Evolutionary conservation across 805 yeast genomes (phyloP).

Genomic region (Suhomyces canberraensis): DNA sequence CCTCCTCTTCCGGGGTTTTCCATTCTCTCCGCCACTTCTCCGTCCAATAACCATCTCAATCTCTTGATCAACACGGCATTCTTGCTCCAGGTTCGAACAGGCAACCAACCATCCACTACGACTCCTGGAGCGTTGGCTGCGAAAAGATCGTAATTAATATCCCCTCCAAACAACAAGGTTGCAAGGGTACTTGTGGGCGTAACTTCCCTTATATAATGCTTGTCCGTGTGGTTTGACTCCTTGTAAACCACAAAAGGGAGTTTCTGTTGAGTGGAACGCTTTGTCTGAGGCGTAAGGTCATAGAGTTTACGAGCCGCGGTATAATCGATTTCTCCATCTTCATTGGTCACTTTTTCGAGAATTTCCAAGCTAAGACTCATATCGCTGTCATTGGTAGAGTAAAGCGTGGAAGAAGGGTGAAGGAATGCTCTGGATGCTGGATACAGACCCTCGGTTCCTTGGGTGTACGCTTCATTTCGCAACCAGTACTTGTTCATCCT

Average conservation of each 20-base stretch:
- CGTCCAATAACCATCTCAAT: slow-evolving; percentile 63
- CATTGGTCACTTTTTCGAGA: slow-evolving; percentile 21
- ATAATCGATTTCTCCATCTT: slow-evolving; percentile 41
- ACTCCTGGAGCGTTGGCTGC: slow-evolving; percentile 64
- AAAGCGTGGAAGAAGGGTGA: slow-evolving; percentile 82
- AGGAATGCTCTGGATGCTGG: slow-evolving; percentile 74
- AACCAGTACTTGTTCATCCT: slow-evolving; percentile 69
- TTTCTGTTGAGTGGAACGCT: slow-evolving; percentile 32
- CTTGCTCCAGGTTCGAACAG: slow-evolving; percentile 89
- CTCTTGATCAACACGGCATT: slow-evolving; percentile 82
- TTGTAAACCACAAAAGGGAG: slow-evolving; percentile 63
- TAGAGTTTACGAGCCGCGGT: slow-evolving; percentile 27
- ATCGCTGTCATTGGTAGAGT: slow-evolving; percentile 40
- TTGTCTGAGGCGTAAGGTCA: slow-evolving; percentile 41
- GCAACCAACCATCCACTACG: slow-evolving; percentile 83
- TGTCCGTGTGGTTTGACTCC: slow-evolving; percentile 59
- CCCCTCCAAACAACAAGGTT: slow-evolving; percentile 78
- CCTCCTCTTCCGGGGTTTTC: too few species aligned
- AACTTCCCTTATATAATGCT: slow-evolving; percentile 65
- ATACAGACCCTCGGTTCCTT: slow-evolving; percentile 12
- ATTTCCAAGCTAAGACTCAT: slow-evolving; percentile 8
- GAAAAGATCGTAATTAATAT: slow-evolving; percentile 55
- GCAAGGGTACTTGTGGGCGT: slow-evolving; percentile 79
- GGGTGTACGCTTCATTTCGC: slow-evolving; percentile 51
- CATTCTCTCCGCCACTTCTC: too few species aligned